phyloP scores from a whole-genome alignment of 2,329 filamentous ascomycete species.

The Elsinoe fawcettii region DNA sequence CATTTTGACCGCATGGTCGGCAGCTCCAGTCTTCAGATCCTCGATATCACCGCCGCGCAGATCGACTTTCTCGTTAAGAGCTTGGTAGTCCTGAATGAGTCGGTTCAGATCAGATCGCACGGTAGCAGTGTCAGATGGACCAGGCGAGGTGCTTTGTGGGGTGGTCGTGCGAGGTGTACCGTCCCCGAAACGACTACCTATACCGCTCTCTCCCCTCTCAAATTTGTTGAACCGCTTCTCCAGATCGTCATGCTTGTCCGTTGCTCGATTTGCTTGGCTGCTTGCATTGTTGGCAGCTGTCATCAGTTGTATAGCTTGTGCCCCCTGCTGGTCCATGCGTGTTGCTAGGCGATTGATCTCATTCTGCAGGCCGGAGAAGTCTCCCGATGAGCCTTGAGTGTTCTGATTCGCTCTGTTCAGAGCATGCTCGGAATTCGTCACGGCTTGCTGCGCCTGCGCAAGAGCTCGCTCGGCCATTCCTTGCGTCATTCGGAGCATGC shows the following conservation, averaged over 20 bases:
- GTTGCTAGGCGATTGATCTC: not conserved
- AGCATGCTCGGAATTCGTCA: not conserved
- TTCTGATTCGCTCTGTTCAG: not conserved
- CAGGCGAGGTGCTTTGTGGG: not conserved
- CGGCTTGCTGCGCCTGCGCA: not conserved
- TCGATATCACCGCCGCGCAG: not conserved
- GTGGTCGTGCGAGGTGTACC: not conserved
- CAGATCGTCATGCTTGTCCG: slow-evolving; percentile 3
- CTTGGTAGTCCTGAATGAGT: not conserved
- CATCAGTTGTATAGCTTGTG: not conserved
- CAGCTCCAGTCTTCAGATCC: not conserved
- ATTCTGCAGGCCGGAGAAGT: not conserved
- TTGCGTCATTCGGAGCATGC: not conserved
- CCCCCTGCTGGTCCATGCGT: not conserved
- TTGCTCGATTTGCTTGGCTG: not conserved
- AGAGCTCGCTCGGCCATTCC: not conserved
- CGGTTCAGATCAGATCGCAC: not conserved
- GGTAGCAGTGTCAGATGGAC: not conserved
- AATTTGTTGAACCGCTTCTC: not conserved
- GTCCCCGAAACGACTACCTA: not conserved
- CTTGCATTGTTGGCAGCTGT: not conserved
- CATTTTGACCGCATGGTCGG: not conserved
- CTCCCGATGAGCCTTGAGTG: not conserved
- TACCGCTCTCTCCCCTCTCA: not conserved
- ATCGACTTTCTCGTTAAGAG: not conserved